These are phyloP conservation scores for Theileria parva DNA, from an alignment of 169 alveolate species.

Conservation along the genomic window DNA sequence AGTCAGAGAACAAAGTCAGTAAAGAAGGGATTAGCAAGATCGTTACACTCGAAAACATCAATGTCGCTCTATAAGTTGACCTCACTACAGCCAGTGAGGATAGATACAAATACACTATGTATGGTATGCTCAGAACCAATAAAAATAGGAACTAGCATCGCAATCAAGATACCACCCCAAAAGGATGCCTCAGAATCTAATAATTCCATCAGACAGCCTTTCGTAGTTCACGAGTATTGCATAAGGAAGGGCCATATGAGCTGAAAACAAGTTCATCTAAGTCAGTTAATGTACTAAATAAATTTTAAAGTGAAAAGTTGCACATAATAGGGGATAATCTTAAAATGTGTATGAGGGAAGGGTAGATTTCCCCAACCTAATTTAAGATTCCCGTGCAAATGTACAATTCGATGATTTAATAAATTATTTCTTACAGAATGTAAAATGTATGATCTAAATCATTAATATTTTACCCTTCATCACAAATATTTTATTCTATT, in stretches of 20 bases:
- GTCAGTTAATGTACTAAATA: not conserved
- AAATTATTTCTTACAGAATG: not conserved
- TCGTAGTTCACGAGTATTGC: slow-evolving; percentile 56
- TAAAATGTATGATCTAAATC: not conserved
- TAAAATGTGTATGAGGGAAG: not conserved
- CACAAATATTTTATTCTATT: not conserved
- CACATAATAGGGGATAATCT: not conserved
- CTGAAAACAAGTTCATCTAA: not conserved
- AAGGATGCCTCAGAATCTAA: slow-evolving; percentile 17
- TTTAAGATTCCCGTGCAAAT: not conserved
- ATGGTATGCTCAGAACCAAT: slow-evolving; percentile 57
- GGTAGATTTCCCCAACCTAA: not conserved
- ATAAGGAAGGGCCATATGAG: slow-evolving; percentile 29
- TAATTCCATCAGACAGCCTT: slow-evolving; percentile 6
- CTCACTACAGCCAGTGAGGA: slow-evolving; percentile 57
- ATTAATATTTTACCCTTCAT: not conserved
- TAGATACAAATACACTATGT: slow-evolving; percentile 55
- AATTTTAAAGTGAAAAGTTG: not conserved
- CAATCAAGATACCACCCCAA: slow-evolving; percentile 46
- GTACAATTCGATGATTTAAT: not conserved
- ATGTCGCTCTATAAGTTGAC: slow-evolving; percentile 43
- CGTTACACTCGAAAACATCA: slow-evolving; percentile 43
- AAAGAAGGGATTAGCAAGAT: slow-evolving; percentile 52
- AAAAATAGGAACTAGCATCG: slow-evolving; percentile 62
- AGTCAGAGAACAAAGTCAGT: slow-evolving; percentile 53